Base-by-base conservation (phyloP, 768 basidiomycete species). In the Lactifluus pinguis region DNA sequence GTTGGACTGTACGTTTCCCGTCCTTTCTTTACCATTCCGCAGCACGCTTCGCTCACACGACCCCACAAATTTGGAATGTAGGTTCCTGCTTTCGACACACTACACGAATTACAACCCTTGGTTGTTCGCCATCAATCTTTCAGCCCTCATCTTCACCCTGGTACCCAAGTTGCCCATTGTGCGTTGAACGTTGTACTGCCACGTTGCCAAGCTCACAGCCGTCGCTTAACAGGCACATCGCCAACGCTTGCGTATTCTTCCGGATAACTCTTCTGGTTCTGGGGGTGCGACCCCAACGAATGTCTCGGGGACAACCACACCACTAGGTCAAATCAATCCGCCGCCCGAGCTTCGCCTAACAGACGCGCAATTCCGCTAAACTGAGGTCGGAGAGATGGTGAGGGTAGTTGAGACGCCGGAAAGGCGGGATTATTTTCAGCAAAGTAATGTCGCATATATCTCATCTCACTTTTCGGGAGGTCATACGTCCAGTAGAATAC, bases 101-200 rank as follows among this genome's bases (percentile, higher is more conserved):
- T 99, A 98, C 79, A 98, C 95, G 17, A 86, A 92, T 68, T 99
- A 98, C 74, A 85, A 99, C 66, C 93, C 91, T 9, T 93, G 89
- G 82, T 68, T 95, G 55, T 99, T 99, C 71, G 84, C 89, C 38
- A 76, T 99, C 69, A 98, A 98, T 69, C 79, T 98, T 62, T 77
- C 87, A 3, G 87, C 92, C 2, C 77, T 87, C 25, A 78, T 90
- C 14, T 72, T 95, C 63, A 89, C 89, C 29, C 82, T 98, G 62
- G 86, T 97, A 65, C 95, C 97, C 32, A 98, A 98, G 74, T 80
- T 98, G n/a, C 97, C 97, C 45, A 85, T 89, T 75, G 94, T 94
- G 73, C 66, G 82, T 67, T 25, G 53, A 13, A 21, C 14, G 2
- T 52, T 25, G 14, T 13, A 2, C 25, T 14, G 19, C 6, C 41